Evolutionary conservation across 164 flowering plant genomes (phyloP), one percentile per base, ranked within the genome.

Genomic region (Aristolochia fimbriata): DNA sequence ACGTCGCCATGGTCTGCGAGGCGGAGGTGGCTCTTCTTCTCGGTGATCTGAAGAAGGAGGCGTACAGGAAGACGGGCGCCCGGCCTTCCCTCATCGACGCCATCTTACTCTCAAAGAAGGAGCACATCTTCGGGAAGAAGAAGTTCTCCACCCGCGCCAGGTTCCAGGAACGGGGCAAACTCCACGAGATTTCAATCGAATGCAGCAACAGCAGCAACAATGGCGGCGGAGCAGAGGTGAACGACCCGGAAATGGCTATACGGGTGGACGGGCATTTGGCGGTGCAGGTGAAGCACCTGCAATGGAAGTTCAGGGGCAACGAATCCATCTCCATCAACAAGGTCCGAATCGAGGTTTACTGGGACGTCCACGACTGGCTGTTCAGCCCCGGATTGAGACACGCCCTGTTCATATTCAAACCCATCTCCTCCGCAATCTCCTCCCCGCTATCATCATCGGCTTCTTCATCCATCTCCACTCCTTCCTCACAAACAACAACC

Each of bases 361-460:
- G 92, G 92, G 88, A 85, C 71, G 85, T 83, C 51, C 92, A 85
- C 76, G 92, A 81, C 37, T 85, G 92, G 88, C 78, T 85, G 0
- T 85, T 85, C 54, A 77, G 76, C 55, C 85, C 88, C 67, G 88
- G 88, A 21, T 61, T 81, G 59, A 73, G 82, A 70, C 85, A 81
- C 65, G 88, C 83, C 0, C 68, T 83, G 69, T 83, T 85, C 64
- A 81, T 85, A 57, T 80, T 85, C 49, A 83, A 77, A 70, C 92
- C 92, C 27, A 49, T 52, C 45, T 25, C 74, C 47, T 54, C 74
- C 62, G 52, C 70, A 8, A 16, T 67, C 49, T 72, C 83, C 9
- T 22, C 74, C 7, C 47, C 70, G 4, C 37, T 78, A 11, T 33
- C 75, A 17, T 62, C 75, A 17, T 62, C 68, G 20, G 71, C 68